A percentile compares a stretch with the other conserved stretches of the same genome.
Evolutionary conservation across 148 eudicot species (phyloP).

Genomic region (Chenopodium album): DNA sequence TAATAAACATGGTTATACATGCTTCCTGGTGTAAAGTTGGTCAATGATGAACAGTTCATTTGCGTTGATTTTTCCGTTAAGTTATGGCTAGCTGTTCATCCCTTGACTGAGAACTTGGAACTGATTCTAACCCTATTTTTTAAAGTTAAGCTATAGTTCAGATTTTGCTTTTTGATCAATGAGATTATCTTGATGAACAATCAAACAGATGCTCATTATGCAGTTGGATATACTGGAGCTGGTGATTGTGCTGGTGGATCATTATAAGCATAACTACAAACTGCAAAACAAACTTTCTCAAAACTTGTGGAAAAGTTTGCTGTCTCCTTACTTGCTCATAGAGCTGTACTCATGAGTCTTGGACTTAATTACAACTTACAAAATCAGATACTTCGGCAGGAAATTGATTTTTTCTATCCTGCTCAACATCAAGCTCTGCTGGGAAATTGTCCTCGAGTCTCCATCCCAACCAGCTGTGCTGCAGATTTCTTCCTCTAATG

Average conservation of each 20-base stretch:
- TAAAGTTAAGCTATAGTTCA: background rate
- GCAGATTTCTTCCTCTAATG: conserved; percentile 39
- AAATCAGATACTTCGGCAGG: conserved; percentile 30
- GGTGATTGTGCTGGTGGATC: conserved; percentile 36
- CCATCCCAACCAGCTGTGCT: conserved; percentile 35
- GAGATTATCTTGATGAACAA: conserved; percentile 21
- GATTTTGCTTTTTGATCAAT: background rate
- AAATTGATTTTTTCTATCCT: conserved; percentile 22
- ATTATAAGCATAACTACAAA: conserved; percentile 48
- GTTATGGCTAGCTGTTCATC: background rate
- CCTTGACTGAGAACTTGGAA: background rate
- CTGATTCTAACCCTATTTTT: background rate
- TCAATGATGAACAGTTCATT: background rate
- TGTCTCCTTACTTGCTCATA: conserved; percentile 37
- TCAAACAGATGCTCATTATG: conserved; percentile 29
- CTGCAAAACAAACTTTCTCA: conserved; percentile 38
- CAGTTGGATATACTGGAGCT: conserved; percentile 37
- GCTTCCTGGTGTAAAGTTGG: background rate
- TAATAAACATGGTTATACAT: background rate
- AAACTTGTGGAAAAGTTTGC: conserved; percentile 36
- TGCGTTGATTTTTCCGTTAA: background rate
- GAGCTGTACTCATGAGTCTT: conserved; percentile 38
- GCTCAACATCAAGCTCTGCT: conserved; percentile 33
- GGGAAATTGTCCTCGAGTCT: conserved; percentile 38
- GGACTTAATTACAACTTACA: conserved; percentile 30